Evolutionary conservation across 1,284 basidiomycete genomes (phyloP).

Genomic region (Microbotryum saponariae): DNA sequence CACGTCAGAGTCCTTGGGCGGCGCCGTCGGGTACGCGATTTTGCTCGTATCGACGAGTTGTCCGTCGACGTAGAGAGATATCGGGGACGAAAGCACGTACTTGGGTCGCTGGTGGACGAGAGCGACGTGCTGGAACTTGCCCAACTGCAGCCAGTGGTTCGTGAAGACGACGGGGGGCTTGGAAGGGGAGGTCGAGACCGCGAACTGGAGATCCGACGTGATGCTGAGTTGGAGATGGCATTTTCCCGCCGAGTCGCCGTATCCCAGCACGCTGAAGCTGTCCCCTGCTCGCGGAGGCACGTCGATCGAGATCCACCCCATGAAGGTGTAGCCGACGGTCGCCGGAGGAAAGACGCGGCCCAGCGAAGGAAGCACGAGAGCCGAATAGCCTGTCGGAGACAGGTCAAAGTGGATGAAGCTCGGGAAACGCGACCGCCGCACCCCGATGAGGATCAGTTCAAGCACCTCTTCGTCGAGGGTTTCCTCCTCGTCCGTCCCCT

Average conservation of each 20-base stretch:
- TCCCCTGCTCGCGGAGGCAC: not conserved
- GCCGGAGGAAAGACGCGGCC: conserved; percentile 10
- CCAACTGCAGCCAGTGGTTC: not conserved
- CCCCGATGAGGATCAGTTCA: conserved; percentile 5
- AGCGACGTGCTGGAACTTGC: conserved; percentile 14
- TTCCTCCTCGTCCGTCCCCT: not conserved
- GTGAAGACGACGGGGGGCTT: conserved; percentile 9
- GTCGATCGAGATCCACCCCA: conserved; percentile 17
- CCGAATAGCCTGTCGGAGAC: not conserved
- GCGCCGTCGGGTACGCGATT: conserved; percentile 7
- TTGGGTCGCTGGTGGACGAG: conserved; percentile 19
- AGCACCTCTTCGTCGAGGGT: conserved; percentile 4
- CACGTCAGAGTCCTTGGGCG: conserved; percentile 15
- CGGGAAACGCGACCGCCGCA: conserved; percentile 7
- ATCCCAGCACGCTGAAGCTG: conserved; percentile 7
- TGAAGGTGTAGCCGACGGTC: conserved; percentile 18
- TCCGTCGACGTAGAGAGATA: conserved; percentile 15
- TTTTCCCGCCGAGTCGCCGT: conserved; percentile 4
- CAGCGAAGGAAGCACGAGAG: conserved; percentile 8
- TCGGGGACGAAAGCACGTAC: not conserved
- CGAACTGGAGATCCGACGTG: conserved; percentile 3
- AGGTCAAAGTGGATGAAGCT: conserved; percentile 15
- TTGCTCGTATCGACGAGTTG: conserved; percentile 4
- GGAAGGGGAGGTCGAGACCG: conserved; percentile 6
- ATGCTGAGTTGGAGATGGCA: conserved; percentile 11